Conservation (phyloP, 176 grass and related monocot species). For the Hyparrhenia diplandra region DNA sequence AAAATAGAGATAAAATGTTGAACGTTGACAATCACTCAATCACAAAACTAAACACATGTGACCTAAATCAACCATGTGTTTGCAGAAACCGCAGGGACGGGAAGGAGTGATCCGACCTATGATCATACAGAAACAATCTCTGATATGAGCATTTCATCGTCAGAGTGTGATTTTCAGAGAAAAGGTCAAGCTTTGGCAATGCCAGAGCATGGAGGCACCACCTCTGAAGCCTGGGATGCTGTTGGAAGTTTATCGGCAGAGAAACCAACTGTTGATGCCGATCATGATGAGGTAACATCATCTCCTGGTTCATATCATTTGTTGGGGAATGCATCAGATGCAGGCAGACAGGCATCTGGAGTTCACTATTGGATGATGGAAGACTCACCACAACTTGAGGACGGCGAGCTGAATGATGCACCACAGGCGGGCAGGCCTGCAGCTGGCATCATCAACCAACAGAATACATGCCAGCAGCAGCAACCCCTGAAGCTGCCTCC, state of each 20-base stretch:
- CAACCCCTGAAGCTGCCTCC: background rate
- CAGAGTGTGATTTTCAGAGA: conserved; percentile 20
- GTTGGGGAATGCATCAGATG: background rate
- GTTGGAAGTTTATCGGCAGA: background rate
- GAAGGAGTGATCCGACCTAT: background rate
- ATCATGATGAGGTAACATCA: conserved; percentile 29
- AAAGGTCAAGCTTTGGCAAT: conserved; percentile 3
- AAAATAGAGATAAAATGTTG: too few species aligned
- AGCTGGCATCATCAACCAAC: conserved; percentile 1
- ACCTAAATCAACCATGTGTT: too few species aligned
- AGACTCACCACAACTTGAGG: conserved; percentile 7
- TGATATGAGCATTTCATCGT: conserved; percentile 62
- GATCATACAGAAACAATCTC: background rate
- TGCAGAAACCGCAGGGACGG: background rate
- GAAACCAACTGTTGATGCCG: background rate
- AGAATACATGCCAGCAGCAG: background rate
- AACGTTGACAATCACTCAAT: too few species aligned
- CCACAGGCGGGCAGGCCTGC: background rate
- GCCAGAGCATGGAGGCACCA: background rate
- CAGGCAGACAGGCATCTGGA: background rate
- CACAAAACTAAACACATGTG: too few species aligned
- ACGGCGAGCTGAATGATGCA: background rate
- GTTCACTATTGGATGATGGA: conserved; percentile 16
- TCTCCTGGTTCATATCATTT: background rate
- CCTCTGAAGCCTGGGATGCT: background rate